Base-by-base conservation (phyloP, 169 alveolate species). In the Cryptosporidium parvum region DNA sequence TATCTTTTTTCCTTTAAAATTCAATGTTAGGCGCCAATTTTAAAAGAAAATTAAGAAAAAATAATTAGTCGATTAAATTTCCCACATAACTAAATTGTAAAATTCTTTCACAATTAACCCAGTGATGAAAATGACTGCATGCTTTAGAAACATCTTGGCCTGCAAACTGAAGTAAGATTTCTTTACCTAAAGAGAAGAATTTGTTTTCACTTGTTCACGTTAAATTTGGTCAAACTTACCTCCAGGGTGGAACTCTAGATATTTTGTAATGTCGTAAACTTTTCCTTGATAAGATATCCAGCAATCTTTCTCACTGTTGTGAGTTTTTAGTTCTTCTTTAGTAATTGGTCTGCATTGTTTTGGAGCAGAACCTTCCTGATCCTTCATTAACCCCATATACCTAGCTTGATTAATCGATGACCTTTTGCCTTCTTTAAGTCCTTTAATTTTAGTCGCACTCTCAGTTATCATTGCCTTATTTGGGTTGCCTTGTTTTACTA, bases 41-140 rank as follows among this genome's bases (percentile, higher is more conserved):
- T 6, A 18, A 12, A 2, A 16, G 21, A n/a, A 26, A 21, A 2
- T 53, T 21, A 3, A 4, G 37, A 35, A 35, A 53, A 2, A 35
- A 56, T 31, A 2, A 33, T 12, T 73, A 18, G 3, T 52, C 89
- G 3, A 14, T 48, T 18, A 80, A 44, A 80, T 45, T 14, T 65
- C 89, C 89, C 29, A 80, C 69, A 44, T 23, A 80, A 33, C 26
- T 21, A 65, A 26, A 44, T 62, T 80, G 89, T 39, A 80, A 29
- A 61, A 80, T 80, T 80, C 75, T 23, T 62, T 80, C 89, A 44
- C 89, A 80, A 80, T 80, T 80, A 44, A 80, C 89, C 89, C 89
- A 80, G 56, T 62, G 89, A 23, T 80, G 89, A 33, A 80, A 80
- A 33, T 80, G 62, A 48, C 52, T 62, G 6, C 73, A 80, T n/a